Base-by-base conservation (phyloP, 208 protist genomes). In the Trypanosoma caninum region DNA sequence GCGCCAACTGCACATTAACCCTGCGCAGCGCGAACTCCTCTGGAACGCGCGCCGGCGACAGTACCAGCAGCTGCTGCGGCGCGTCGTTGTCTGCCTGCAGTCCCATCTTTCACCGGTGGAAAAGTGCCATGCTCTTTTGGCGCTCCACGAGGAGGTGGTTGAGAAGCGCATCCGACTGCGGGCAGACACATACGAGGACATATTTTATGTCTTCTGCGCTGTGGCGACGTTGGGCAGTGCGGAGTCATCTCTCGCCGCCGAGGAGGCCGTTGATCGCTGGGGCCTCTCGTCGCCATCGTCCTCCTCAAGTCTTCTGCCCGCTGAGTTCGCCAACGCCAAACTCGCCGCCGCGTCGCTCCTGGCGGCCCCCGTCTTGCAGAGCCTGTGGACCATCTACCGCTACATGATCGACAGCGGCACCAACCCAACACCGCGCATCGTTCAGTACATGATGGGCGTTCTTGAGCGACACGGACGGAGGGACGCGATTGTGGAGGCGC, bases 351-450 rank as follows among this genome's bases (percentile, higher is more conserved):
- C 64, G 25, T 74, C 79, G 9, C 57, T 89, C 20, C 50, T 82
- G 30, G 68, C 67, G 30, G 34, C 50, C 3, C 69, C 68, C 10
- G 41, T 67, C 1, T 48, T 93, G 20, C 55, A 80, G 44, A 61
- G 75, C 27, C 40, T 89, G n/a, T 93, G 85, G 82, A 38, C 61
- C 20, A 80, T 85, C 58, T 93, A 93, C 61, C 82, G 82, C 31
- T 93, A 93, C 59, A 69, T 85, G 50, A 75, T 93, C 18, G 85
- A 93, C 64, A 93, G 85, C 65, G 85, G 85, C 54, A 93, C 85
- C 1, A 64, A 93, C 64, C 85, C 85, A 13, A 84, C 79, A 2
- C 23, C 81, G 23, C 82, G 80, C 41, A 66, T 78, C 10, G 51
- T 86, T 11, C 82, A 93, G 67, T 78, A 87, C 58, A 54, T 89